Percentiles rank a stretch among this genome's conserved stretches.
These are phyloP conservation scores for Kalmanozyma brasiliensis DNA, from an alignment of 1,284 basidiomycete genomes.

Conservation along the genomic window DNA sequence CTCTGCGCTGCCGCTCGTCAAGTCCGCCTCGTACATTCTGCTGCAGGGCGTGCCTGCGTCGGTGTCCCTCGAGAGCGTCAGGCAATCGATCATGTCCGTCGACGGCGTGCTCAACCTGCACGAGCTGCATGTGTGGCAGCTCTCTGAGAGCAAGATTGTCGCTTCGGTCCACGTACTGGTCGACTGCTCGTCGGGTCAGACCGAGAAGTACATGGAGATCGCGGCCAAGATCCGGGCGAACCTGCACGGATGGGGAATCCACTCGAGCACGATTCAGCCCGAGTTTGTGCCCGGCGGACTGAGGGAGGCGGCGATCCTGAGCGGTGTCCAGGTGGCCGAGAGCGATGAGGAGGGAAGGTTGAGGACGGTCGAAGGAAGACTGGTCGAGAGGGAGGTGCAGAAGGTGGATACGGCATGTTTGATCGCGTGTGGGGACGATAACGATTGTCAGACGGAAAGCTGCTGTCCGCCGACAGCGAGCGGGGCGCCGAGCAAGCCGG, in stretches of 20 bases:
- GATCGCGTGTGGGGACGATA: slow-evolving; percentile 59
- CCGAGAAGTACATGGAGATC: slow-evolving; percentile 81
- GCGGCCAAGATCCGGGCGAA: slow-evolving; percentile 83
- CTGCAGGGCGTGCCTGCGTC: slow-evolving; percentile 92
- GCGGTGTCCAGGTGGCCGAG: slow-evolving; percentile 58
- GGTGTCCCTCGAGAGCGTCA: slow-evolving; percentile 87
- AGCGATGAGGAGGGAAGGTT: slow-evolving; percentile 54
- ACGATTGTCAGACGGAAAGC: slow-evolving; percentile 50
- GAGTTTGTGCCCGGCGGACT: slow-evolving; percentile 65
- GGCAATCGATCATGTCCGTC: slow-evolving; percentile 80
- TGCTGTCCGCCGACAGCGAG: slow-evolving; percentile 57
- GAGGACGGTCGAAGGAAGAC: slow-evolving; percentile 54
- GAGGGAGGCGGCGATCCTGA: slow-evolving; percentile 57
- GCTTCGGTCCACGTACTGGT: slow-evolving; percentile 95
- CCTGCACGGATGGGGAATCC: slow-evolving; percentile 90
- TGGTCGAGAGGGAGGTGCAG: slow-evolving; percentile 59
- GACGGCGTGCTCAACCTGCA: slow-evolving; percentile 91
- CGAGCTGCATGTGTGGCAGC: slow-evolving; percentile 91
- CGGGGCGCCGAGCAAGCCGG: slow-evolving; percentile 7
- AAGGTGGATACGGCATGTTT: slow-evolving; percentile 59
- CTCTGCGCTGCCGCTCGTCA: slow-evolving; percentile 90
- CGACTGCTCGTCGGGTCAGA: slow-evolving; percentile 72
- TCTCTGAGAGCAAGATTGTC: slow-evolving; percentile 87
- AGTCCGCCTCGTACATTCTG: slow-evolving; percentile 94
- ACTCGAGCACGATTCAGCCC: slow-evolving; percentile 73